Percentiles rank a stretch among this genome's conserved stretches.
These are phyloP conservation scores for Avena sativa DNA, from an alignment of 176 grass and related monocot species.

Conservation along the genomic window DNA sequence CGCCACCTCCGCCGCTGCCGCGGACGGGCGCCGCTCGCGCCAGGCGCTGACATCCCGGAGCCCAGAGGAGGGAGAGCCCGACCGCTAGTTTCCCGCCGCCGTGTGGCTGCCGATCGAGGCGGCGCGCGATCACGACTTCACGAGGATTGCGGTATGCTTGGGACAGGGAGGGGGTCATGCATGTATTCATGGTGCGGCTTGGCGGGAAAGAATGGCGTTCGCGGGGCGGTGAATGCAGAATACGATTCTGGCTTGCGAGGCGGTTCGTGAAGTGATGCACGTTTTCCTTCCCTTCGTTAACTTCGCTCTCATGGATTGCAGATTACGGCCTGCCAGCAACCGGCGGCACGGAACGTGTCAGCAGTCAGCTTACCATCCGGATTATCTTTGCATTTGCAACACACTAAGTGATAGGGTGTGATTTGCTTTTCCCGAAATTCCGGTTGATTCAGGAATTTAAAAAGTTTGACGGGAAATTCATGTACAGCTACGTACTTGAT, in stretches of 20 bases:
- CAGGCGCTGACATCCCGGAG: slow-evolving; percentile 31
- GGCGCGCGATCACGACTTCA: neutral
- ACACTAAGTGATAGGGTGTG: no score
- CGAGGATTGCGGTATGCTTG: neutral
- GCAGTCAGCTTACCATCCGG: no score
- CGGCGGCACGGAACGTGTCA: neutral
- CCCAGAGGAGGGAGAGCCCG: no score
- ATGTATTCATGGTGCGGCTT: neutral
- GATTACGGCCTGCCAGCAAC: neutral
- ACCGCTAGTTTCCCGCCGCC: no score
- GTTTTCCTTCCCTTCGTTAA: slow-evolving; percentile 4
- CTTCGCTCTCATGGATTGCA: neutral
- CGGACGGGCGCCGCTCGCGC: neutral
- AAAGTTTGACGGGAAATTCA: no score
- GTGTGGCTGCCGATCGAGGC: neutral
- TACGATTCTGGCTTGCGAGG: slow-evolving; percentile 52
- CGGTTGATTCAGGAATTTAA: no score
- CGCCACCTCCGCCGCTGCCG: slow-evolving; percentile 60
- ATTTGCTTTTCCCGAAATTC: no score
- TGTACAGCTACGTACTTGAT: no score
- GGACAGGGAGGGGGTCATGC: neutral
- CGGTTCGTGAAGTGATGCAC: neutral
- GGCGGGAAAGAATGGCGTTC: slow-evolving; percentile 76
- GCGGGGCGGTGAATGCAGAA: slow-evolving; percentile 53
- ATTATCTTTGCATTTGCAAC: no score